Base-by-base conservation (phyloP, 2,329 filamentous ascomycete genomes). In the Lachnellula willkommii region DNA sequence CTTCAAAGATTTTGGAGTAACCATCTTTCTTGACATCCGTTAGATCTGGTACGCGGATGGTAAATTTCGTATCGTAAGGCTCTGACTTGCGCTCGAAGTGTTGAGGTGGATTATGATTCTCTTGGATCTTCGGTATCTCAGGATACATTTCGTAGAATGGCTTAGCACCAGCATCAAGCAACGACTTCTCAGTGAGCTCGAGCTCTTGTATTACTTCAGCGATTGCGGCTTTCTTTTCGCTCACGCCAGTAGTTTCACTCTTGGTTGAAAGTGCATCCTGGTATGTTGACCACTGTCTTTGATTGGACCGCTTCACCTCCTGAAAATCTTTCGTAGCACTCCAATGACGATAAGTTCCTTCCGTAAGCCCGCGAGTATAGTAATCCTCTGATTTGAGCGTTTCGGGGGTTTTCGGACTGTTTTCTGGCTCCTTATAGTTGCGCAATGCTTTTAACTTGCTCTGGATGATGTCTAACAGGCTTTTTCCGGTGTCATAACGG, bases 1-100 rank as follows among this genome's bases (percentile, higher is more conserved):
- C 88, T 66, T 93, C 83, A 68, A 89, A 88, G 74, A 93, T 70
- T 59, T 80, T 73, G 5, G 87, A 59, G 59, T 91, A 93, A 0
- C 79, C 84, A 36, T 76, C 72, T 26, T 75, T 76, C 50, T 77
- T 79, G 40, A 72, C 73, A 2, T 80, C 78, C 0, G 79, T 87
- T 11, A 79, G 60, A 73, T 81, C 61, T 11, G 67, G 64, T 5
- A 63, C 47, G 28, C 26, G 17, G 51, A 69, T 66, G 12, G 11
- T 54, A 7, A 67, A 54, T 2, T 47, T 50, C 1, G 63, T 63
- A 20, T 59, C 20, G n/a, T 63, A 68, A 7, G 61, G 47, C 11
- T 45, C 36, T 17, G 56, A 49, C 2, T 56, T 48, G 22, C 49
- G 36, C 17, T 42, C 12, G 2, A 45, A 9, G 36, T 52, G 37